Evolutionary conservation across 176 grass and related monocot species (phyloP), one percentile per base, ranked within the genome.

Genomic region (Eremochloa ophiuroides): DNA sequence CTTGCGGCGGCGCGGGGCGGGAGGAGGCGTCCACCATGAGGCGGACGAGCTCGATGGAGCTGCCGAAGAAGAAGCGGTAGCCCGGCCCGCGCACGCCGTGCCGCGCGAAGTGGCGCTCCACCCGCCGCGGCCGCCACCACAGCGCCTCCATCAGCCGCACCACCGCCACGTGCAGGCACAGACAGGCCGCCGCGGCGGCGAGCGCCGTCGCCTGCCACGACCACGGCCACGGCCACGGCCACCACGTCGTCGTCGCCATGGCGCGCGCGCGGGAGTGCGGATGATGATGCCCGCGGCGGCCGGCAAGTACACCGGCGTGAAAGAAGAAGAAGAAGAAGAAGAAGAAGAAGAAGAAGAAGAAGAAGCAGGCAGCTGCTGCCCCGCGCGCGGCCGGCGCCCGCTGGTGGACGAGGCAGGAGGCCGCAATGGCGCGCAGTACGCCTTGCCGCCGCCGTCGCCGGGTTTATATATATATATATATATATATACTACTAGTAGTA

Each of bases 1-100:
- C 84, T 4, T 69, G 75, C 29, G 78, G 88, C 59, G 43, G 73
- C 83, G 91, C 88, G 39, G 92, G 95, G 17, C 82, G 79, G 14
- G 92, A 85, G 37, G 86, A 72, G 34, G 92, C 95, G 46, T 93
- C 95, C 25, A 84, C 35, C 90, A 93, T 98, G 62, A 98, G 72
- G 22, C 77, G 39, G 22, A 95, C 55, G 75, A 95, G 93, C 78
- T 98, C 95, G 67, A 76, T 79, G 23, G 91, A 89, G 87, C 92
- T 93, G 29, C 95, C 95, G 28, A 94, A 43, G 95, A 94, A 93
- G 86, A 94, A 94, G 75, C 91, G 81, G 92, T 98, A 98, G 0
- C 86, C 90, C 10, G 95, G 92, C 0, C 95, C 95, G 28, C 88
- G 56, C 39, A 98, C 91, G 59, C 95, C 95, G 16, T 98, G 79